Base-by-base conservation (phyloP, 1,139 yeast species). In the Ogataea hybrid region DNA sequence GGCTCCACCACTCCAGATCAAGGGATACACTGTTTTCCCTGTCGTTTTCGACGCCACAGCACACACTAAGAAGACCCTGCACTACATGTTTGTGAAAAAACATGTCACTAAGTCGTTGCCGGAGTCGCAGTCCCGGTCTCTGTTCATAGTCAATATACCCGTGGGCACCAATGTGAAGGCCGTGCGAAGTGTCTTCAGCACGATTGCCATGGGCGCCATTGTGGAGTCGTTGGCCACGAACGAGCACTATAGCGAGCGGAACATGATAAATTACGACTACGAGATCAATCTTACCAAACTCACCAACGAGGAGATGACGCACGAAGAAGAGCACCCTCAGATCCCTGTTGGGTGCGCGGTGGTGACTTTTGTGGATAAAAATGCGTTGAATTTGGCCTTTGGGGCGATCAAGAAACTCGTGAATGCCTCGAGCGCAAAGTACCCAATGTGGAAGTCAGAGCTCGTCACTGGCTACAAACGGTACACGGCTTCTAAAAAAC, bases 71-170 rank as follows among this genome's bases (percentile, higher is more conserved):
- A 50, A 38, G 50, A 51, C 22, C 48, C 84, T 77, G 56, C 66
- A 63, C 37, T 81, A 75, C 54, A 63, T 82, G 51, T 83, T 71
- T 56, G 68, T 75, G 55, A 83, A 82, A 60, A 84, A 79, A 56
- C 94, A 84, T 58, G 67, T 68, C 33, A 59, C 73, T 7, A 61
- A 56, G 36, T 51, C 62, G 18, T 80, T 77, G 45, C 57, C 67
- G n/a, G 52, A 48, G 39, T 44, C 57, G n/a, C 55, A 54, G 21
- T 50, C 59, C 4, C 44, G 82, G 38, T 72, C 84, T 10, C 64
- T 90, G 14, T 90, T 89, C 62, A 62, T 84, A n/a, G 79, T 83
- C 46, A 89, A 89, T 58, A 67, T 88, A 36, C 96, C 97, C 3
- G 67, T 82, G 22, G 73, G 75, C 46, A 71, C 89, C 9, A 70